These are phyloP conservation scores for Nitzschia sp. DNA, from an alignment of 108 stramenopile genomes.

Conservation along the genomic window DNA sequence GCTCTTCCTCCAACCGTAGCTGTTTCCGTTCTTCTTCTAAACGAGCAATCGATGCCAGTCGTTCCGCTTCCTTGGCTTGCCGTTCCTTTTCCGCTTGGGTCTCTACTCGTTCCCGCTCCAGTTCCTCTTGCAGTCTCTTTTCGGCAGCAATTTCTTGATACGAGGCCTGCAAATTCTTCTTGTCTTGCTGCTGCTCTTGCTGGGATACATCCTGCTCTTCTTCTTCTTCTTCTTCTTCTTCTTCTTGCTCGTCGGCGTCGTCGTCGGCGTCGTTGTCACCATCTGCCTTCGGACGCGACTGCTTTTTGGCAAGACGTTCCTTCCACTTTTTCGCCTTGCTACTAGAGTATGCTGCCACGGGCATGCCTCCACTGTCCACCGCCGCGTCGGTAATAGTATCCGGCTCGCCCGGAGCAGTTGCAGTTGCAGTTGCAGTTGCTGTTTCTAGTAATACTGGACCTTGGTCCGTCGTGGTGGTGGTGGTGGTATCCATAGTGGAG, in stretches of 20 bases:
- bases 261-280: background rate
- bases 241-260: background rate
- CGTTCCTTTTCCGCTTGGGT: slow-evolving; percentile 10
- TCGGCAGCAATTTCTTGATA: slow-evolving; percentile 12
- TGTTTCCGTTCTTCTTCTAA: slow-evolving; percentile 13
- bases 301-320: background rate
- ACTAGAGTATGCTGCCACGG: no score
- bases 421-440: no score
- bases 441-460: no score
- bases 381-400: background rate
- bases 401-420: background rate
- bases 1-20: background rate
- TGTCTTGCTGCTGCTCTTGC: background rate
- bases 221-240: background rate
- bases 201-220: background rate
- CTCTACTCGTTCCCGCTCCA: background rate
- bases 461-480: background rate
- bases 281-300: background rate
- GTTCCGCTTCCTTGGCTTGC: slow-evolving; percentile 12
- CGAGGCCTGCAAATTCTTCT: background rate
- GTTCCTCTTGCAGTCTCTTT: background rate
- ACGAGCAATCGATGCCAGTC: background rate
- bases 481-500: background rate
- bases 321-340: background rate
- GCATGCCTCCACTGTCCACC: no score